Conservation (phyloP, 495 filamentous ascomycete species). For the Hypoxylon rickii region DNA sequence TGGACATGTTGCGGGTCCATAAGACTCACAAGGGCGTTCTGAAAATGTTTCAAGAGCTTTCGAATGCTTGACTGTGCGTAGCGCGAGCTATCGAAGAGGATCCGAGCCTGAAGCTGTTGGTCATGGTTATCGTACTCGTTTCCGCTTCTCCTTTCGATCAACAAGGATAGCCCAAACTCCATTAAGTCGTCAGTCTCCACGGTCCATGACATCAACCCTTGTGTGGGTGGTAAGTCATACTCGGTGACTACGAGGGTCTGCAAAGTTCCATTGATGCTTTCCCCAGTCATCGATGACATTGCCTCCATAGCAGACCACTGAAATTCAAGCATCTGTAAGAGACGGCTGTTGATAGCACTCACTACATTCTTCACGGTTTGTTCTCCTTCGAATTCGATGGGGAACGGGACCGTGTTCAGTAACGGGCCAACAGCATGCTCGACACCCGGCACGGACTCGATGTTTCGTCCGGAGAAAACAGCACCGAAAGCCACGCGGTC, state of each 20-base stretch:
- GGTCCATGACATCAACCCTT: neutral
- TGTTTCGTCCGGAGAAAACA: constrained; percentile 35
- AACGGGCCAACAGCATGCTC: constrained; percentile 38
- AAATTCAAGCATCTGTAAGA: constrained; percentile 5
- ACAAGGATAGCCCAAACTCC: constrained; percentile 4
- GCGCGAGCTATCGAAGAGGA: neutral
- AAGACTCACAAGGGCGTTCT: neutral
- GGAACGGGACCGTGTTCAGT: constrained; percentile 35
- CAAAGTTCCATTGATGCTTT: neutral
- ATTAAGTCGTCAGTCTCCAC: neutral
- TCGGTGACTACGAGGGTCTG: constrained; percentile 1
- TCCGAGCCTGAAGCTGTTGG: neutral
- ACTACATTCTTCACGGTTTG: constrained; percentile 1
- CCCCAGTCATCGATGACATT: constrained; percentile 1
- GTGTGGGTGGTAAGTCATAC: constrained; percentile 2
- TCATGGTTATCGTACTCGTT: neutral
- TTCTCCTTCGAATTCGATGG: constrained; percentile 3
- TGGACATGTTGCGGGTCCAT: neutral
- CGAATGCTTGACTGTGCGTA: constrained; percentile 1
- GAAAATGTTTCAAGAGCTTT: neutral
- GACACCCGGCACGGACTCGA: constrained; percentile 15
- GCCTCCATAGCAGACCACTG: neutral
- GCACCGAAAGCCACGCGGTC: constrained; percentile 29
- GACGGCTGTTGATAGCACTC: neutral
- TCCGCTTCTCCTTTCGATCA: neutral